phyloP scores from a whole-genome alignment of 495 filamentous ascomycete genomes.

The Aspergillus olivimuriae region DNA sequence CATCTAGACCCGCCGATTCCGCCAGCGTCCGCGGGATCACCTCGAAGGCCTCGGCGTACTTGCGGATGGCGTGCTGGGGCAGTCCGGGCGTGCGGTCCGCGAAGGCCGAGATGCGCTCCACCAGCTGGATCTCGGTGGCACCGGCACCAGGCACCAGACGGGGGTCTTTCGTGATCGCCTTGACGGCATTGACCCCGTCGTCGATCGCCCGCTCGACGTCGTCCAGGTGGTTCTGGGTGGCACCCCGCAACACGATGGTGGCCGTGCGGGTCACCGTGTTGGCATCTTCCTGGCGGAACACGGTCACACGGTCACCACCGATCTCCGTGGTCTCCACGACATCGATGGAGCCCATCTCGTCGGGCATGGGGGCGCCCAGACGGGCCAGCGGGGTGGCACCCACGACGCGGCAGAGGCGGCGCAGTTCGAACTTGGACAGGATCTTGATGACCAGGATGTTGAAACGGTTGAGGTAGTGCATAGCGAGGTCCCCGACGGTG shows the following conservation, averaged over 20 bases:
- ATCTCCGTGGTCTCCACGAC: conserved; percentile 97
- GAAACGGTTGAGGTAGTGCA: conserved; percentile 97
- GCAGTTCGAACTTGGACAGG: conserved; percentile 95
- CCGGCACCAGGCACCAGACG: conserved; percentile 91
- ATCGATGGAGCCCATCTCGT: conserved; percentile 96
- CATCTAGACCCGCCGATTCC: conserved; percentile 90
- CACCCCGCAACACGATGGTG: conserved; percentile 90
- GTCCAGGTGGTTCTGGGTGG: conserved; percentile 96
- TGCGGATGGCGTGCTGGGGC: conserved; percentile 91
- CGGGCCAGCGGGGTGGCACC: conserved; percentile 93
- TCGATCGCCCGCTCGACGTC: conserved; percentile 97
- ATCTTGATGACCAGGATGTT: conserved; percentile 96
- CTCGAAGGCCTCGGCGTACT: conserved; percentile 97
- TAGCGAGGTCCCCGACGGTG: conserved; percentile 87
- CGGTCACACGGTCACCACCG: conserved; percentile 95
- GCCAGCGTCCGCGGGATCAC: conserved; percentile 90
- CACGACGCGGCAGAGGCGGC: conserved; percentile 89
- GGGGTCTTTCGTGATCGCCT: conserved; percentile 92
- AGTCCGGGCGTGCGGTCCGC: conserved; percentile 89
- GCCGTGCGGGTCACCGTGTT: conserved; percentile 86
- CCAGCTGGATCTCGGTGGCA: conserved; percentile 90
- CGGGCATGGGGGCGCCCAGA: conserved; percentile 96
- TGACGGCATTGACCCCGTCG: conserved; percentile 97
- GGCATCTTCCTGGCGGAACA: conserved; percentile 94
- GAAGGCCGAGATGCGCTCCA: conserved; percentile 81